phyloP scores from a whole-genome alignment of 345 rosid genomes.

The Eucalyptus polyanthemos region DNA sequence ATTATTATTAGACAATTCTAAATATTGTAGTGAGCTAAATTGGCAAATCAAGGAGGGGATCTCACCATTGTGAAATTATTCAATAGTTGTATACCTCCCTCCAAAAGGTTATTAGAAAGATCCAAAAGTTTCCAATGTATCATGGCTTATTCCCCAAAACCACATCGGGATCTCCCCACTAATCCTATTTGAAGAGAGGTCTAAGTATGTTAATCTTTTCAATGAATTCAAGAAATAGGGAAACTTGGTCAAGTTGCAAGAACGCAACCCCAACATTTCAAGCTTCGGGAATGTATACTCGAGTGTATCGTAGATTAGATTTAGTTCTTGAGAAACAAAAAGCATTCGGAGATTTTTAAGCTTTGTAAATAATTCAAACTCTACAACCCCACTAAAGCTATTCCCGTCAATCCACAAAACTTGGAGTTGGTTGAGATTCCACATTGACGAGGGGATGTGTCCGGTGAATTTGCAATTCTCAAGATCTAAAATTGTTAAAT shows the following conservation, averaged over 20 bases:
- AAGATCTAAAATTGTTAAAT: not conserved
- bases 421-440: not conserved
- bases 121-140: fast-evolving
- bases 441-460: not conserved
- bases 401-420: fast-evolving
- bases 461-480: fast-evolving
- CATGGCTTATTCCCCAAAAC: not conserved
- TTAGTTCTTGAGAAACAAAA: not conserved
- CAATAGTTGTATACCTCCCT: not conserved
- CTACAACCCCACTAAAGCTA: not conserved
- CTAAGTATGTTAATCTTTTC: fast-evolving
- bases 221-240: not conserved
- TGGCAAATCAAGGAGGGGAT: not conserved
- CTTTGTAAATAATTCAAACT: not conserved
- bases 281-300: not conserved
- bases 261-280: fast-evolving
- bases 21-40: fast-evolving
- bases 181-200: not conserved
- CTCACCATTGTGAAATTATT: too few species aligned
- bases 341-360: not conserved
- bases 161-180: not conserved
- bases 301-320: not conserved
- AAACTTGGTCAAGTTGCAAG: not conserved
- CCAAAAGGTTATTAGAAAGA: not conserved
- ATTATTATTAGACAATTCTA: not conserved